Evolutionary conservation across 495 filamentous ascomycete species (phyloP).

Genomic region (Aspergillus homomorphus): DNA sequence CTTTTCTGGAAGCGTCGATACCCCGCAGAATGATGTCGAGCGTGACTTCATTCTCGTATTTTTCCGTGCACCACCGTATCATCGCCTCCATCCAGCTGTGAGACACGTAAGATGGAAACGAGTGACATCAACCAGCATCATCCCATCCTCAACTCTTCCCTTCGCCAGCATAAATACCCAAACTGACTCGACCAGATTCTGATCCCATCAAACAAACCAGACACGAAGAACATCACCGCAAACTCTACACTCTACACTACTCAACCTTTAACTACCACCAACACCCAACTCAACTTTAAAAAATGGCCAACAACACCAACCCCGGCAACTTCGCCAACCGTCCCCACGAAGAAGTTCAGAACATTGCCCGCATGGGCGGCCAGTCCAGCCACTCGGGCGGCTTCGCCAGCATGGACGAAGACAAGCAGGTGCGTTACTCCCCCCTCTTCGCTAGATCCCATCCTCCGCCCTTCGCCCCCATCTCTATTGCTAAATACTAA

Average conservation of each 20-base stretch:
- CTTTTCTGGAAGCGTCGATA: too few relatives aligned
- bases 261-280: not conserved
- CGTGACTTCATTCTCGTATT: too few relatives aligned
- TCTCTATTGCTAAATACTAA: not conserved
- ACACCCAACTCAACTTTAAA: not conserved
- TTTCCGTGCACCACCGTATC: too few relatives aligned
- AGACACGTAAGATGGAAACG: too few relatives aligned
- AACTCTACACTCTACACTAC: not conserved
- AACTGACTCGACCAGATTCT: too few relatives aligned
- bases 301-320: slow-evolving; percentile 37
- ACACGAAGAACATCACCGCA: too few relatives aligned
- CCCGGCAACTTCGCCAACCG: slow-evolving; percentile 65
- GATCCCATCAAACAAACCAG: too few relatives aligned
- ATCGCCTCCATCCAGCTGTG: too few relatives aligned
- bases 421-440: slow-evolving; percentile 49
- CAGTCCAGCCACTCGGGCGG: slow-evolving; percentile 36
- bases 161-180: too few relatives aligned
- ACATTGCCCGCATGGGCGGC: slow-evolving; percentile 53
- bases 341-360: slow-evolving; percentile 54
- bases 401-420: slow-evolving; percentile 35
- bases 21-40: too few relatives aligned
- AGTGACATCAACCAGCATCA: too few relatives aligned
- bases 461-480: slow-evolving; percentile 4
- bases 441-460: not conserved
- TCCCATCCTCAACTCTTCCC: too few relatives aligned